These are phyloP conservation scores for Aethionema arabicum DNA, from an alignment of 345 rosid genomes.

Conservation along the genomic window DNA sequence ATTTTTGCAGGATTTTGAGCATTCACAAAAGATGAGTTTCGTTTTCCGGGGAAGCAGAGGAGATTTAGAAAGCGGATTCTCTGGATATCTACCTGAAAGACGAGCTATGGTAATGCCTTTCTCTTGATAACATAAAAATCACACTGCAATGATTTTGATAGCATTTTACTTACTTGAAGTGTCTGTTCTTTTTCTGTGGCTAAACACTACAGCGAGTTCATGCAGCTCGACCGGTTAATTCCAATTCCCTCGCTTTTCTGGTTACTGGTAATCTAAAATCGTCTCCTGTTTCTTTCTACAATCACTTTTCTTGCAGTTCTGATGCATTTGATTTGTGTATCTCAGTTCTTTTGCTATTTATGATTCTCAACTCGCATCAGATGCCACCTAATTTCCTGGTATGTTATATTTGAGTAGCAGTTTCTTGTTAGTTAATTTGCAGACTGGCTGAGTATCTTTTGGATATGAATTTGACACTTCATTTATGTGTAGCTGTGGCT, in stretches of 20 bases:
- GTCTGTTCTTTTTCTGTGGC: not conserved
- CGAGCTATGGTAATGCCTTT: conserved; percentile 59
- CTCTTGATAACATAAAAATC: not conserved
- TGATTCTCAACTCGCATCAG: conserved; percentile 93
- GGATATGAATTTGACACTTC: conserved; percentile 19
- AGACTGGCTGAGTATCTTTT: not conserved
- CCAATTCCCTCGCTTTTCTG: conserved; percentile 88
- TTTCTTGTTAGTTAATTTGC: not conserved
- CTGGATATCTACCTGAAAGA: conserved; percentile 64
- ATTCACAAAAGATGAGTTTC: conserved; percentile 61
- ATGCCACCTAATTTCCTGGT: conserved; percentile 95
- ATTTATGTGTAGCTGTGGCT: conserved; percentile 74
- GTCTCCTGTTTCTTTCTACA: not conserved
- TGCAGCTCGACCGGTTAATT: conserved; percentile 76
- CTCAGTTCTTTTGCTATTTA: conserved; percentile 84
- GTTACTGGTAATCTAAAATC: conserved; percentile 61
- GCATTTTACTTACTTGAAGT: conserved; percentile 16
- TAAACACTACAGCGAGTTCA: conserved; percentile 62
- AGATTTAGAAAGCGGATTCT: conserved; percentile 78
- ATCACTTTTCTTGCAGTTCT: not conserved
- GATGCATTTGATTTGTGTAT: conserved; percentile 14
- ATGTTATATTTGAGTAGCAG: conserved; percentile 14
- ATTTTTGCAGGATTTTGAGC: conserved; percentile 27
- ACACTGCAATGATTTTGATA: not conserved
- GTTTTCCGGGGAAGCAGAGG: conserved; percentile 79